Evolutionary conservation across 2,329 filamentous ascomycete species (phyloP).

Genomic region (Fusarium protoensiforme): DNA sequence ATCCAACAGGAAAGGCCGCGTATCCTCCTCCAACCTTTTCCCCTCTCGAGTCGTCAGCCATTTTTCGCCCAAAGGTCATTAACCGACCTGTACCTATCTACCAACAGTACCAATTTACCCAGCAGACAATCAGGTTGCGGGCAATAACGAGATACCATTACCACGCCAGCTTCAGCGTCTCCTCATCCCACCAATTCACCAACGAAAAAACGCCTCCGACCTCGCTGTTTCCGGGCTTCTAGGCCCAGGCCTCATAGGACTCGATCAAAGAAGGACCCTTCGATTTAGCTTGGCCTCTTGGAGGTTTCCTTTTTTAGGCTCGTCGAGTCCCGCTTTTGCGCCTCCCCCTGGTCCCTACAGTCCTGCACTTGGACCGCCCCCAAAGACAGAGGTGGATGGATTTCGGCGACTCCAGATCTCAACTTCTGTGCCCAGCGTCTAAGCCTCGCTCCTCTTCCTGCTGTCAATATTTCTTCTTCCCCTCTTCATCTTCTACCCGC

Average conservation of each 20-base stretch:
- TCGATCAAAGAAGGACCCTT: constrained; percentile 5
- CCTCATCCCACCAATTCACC: not conserved
- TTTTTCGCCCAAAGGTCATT: not conserved
- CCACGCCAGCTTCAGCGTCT: not conserved
- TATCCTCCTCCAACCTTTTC: constrained; percentile 7
- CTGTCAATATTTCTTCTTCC: constrained; percentile 2
- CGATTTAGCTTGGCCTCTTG: not conserved
- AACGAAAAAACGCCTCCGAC: not conserved
- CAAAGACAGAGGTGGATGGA: constrained; percentile 20
- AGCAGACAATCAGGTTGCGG: not conserved
- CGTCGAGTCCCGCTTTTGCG: constrained; percentile 26
- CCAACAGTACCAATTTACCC: not conserved
- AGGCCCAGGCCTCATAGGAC: not conserved
- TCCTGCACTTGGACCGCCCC: constrained; percentile 5
- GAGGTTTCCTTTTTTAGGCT: constrained; percentile 25
- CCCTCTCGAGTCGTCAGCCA: not conserved
- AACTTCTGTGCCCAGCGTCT: constrained; percentile 8
- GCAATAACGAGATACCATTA: not conserved
- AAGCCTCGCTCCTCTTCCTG: not conserved
- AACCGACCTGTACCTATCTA: not conserved
- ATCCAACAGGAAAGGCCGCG: constrained; percentile 26
- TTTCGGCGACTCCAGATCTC: constrained; percentile 34
- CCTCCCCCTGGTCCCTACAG: constrained; percentile 29
- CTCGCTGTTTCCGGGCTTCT: not conserved
- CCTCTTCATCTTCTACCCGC: not conserved